Conservation (phyloP, 176 grass and related monocot species). For the Oryza australiensis region DNA sequence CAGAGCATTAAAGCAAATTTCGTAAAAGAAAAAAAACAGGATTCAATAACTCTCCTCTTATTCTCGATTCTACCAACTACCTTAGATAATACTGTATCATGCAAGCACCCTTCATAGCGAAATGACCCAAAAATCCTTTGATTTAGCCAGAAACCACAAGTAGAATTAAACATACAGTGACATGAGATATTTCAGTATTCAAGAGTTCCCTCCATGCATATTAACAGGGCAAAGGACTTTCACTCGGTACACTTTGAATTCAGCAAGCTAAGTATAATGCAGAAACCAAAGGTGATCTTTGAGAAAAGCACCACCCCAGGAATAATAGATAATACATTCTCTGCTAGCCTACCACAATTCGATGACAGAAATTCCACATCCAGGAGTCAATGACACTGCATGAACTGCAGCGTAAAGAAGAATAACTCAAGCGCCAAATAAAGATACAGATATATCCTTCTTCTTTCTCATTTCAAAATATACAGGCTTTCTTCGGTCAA, state of each 20-base stretch:
- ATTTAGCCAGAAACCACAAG: neutral
- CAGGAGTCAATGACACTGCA: constrained; percentile 3
- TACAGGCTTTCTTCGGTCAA: neutral
- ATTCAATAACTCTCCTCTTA: neutral
- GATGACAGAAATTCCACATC: constrained; percentile 4
- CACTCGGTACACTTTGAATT: constrained; percentile 4
- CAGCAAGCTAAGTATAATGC: neutral
- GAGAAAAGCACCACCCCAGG: neutral
- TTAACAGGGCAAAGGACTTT: neutral
- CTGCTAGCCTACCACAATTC: constrained; percentile 6
- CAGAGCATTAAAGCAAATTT: neutral
- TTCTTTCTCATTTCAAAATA: neutral
- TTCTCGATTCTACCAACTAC: neutral
- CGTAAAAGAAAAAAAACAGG: neutral
- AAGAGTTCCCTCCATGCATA: constrained; percentile 13
- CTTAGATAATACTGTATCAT: neutral
- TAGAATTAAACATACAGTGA: neutral
- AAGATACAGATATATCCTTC: neutral
- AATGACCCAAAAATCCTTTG: neutral
- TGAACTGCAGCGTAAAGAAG: neutral
- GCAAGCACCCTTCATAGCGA: neutral
- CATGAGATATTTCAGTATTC: neutral
- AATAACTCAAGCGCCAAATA: neutral
- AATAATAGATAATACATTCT: neutral
- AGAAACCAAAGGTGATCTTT: constrained; percentile 1